Conservation (phyloP, 2,329 filamentous ascomycete genomes). For the Calonectria naviculata region DNA sequence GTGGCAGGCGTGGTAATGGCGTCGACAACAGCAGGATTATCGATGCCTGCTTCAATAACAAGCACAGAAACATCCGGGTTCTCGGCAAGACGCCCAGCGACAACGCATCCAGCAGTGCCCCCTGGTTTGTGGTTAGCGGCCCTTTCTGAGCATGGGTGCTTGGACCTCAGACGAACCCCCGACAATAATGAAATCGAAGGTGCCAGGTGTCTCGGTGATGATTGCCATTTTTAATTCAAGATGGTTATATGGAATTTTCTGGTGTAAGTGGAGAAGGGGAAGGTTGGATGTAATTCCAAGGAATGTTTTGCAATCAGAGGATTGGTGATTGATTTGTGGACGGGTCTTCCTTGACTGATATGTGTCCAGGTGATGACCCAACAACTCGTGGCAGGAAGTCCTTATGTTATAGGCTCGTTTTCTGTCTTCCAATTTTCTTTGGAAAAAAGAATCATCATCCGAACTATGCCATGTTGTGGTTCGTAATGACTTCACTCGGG, state of each 20-base stretch:
- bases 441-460: too few species aligned
- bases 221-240: too few species aligned
- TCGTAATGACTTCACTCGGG: background rate
- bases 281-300: too few species aligned
- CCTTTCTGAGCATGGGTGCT: background rate
- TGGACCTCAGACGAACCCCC: slow-evolving; percentile 7
- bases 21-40: slow-evolving; percentile 60
- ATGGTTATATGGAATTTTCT: background rate
- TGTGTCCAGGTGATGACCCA: too few species aligned
- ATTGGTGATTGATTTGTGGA: too few species aligned
- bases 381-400: too few species aligned
- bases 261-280: too few species aligned
- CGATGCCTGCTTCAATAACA: slow-evolving; percentile 59
- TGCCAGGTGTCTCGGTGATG: slow-evolving; percentile 14
- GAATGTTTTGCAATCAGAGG: too few species aligned
- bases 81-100: slow-evolving; percentile 50
- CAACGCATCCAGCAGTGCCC: slow-evolving; percentile 50
- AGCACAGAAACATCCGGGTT: slow-evolving; percentile 53
- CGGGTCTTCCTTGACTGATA: too few species aligned
- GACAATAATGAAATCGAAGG: slow-evolving; percentile 25
- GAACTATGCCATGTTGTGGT: background rate
- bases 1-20: slow-evolving; percentile 64
- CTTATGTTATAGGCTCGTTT: too few species aligned
- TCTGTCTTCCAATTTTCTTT: too few species aligned
- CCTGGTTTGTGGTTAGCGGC: slow-evolving; percentile 22